Evolutionary conservation across 2,329 filamentous ascomycete species (phyloP).

Genomic region (Orbilia oligospora): DNA sequence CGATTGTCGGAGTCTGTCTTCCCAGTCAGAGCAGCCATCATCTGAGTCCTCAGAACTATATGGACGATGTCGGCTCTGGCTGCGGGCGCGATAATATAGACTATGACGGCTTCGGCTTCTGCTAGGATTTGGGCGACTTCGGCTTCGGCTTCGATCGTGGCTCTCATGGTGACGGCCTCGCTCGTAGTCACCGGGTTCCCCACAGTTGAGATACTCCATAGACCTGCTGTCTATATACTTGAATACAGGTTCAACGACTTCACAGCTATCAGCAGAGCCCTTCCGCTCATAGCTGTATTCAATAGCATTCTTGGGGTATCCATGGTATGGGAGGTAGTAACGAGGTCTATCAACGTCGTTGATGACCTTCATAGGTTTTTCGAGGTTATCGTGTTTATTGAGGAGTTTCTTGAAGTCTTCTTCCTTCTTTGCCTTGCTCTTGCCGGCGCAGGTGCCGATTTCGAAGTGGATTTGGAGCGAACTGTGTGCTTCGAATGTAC

Average conservation of each 20-base stretch:
- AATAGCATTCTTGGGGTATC: conserved; percentile 55
- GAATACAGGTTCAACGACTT: conserved; percentile 50
- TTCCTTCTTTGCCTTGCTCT: conserved; percentile 36
- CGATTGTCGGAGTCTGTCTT: conserved; percentile 51
- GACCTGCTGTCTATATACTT: conserved; percentile 55
- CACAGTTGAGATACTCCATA: conserved; percentile 52
- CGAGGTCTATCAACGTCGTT: conserved; percentile 50
- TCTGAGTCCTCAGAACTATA: conserved; percentile 34
- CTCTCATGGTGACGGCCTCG: conserved; percentile 30
- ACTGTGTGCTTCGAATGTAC: conserved; percentile 57
- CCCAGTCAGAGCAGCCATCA: conserved; percentile 47
- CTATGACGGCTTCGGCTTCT: conserved; percentile 51
- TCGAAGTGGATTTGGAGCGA: conserved; percentile 58
- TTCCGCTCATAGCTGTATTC: conserved; percentile 52
- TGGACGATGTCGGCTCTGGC: conserved; percentile 50
- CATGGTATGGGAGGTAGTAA: conserved; percentile 56
- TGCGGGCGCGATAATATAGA: conserved; percentile 43
- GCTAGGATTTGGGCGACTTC: conserved; percentile 23
- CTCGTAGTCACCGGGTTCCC: conserved; percentile 27
- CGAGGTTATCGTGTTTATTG: conserved; percentile 45
- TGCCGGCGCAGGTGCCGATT: conserved; percentile 57
- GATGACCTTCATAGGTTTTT: conserved; percentile 54
- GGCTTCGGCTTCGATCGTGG: conserved; percentile 45
- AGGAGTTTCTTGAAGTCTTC: conserved; percentile 47
- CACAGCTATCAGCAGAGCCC: conserved; percentile 34